phyloP scores from a whole-genome alignment of 805 yeast genomes.

The Cyberlindnera amylophila region DNA sequence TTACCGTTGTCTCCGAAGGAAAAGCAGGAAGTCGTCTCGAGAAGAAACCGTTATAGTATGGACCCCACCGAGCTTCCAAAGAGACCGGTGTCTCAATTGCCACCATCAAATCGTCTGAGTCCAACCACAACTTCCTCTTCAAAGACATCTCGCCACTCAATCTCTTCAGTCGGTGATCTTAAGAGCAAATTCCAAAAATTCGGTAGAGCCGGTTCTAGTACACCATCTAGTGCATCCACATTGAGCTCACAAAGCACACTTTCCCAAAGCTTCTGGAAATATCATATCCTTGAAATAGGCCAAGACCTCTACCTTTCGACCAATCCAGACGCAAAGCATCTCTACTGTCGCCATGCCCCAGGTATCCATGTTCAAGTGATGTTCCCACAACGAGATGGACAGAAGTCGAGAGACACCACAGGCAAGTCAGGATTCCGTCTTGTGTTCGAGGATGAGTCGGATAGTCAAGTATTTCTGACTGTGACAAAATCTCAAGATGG shows the following conservation, averaged over 20 bases:
- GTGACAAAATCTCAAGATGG: conserved; percentile 14
- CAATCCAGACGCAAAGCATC: conserved; percentile 59
- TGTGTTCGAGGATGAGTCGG: conserved; percentile 23
- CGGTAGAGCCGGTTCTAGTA: not conserved
- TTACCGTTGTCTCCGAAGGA: conserved; percentile 18
- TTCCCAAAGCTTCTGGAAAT: conserved; percentile 43
- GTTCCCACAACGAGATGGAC: conserved; percentile 11
- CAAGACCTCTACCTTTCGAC: conserved; percentile 60
- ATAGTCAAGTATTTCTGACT: conserved; percentile 13
- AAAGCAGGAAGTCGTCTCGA: conserved; percentile 2
- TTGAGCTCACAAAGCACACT: conserved; percentile 12
- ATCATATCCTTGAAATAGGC: conserved; percentile 54
- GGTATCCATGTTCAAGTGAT: conserved; percentile 45
- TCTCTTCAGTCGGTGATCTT: conserved; percentile 12
- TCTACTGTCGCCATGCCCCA: conserved; percentile 57
- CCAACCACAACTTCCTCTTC: not conserved
- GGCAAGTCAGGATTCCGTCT: conserved; percentile 32
- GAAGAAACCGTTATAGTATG: conserved; percentile 1
- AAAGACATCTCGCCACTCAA: conserved; percentile 10
- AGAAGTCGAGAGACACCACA: conserved; percentile 4
- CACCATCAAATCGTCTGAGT: not conserved
- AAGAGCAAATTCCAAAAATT: conserved; percentile 9
- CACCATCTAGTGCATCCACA: not conserved
- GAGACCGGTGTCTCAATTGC: not conserved
- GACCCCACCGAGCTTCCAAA: conserved; percentile 1